Percentiles rank a stretch among this genome's conserved stretches.
Evolutionary conservation across 495 filamentous ascomycete species (phyloP).

Genomic region (Barbatosphaeria neglecta): DNA sequence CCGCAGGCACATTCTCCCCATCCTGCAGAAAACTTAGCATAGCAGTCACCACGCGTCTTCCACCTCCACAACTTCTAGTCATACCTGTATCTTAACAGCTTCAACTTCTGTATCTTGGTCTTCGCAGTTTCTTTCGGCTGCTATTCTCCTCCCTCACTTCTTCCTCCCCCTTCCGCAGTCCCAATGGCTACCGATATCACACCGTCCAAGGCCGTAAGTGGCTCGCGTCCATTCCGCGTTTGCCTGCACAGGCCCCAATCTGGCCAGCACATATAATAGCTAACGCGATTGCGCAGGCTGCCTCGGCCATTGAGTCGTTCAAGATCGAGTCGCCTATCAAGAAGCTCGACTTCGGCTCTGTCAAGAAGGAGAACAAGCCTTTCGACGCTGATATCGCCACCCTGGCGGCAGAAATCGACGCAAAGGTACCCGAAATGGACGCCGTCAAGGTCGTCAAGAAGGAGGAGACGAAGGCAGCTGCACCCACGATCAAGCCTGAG

Average conservation of each 20-base stretch:
- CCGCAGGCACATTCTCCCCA: background rate
- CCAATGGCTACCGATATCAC: slow-evolving; percentile 64
- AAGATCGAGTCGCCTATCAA: slow-evolving; percentile 91
- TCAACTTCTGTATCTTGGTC: background rate
- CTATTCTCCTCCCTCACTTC: slow-evolving; percentile 1
- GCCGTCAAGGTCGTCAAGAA: slow-evolving; percentile 33
- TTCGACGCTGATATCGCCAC: slow-evolving; percentile 43
- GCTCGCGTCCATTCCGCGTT: slow-evolving; percentile 7
- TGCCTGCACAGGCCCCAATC: slow-evolving; percentile 2
- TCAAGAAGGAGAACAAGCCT: slow-evolving; percentile 75
- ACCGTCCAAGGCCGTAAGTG: slow-evolving; percentile 74
- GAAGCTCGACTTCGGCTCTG: slow-evolving; percentile 66
- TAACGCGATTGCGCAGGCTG: slow-evolving; percentile 49
- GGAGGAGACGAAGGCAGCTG: slow-evolving; percentile 34
- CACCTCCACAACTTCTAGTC: background rate
- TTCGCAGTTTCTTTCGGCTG: background rate
- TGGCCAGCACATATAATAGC: slow-evolving; percentile 21
- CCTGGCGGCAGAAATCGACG: slow-evolving; percentile 43
- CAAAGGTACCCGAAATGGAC: slow-evolving; percentile 37
- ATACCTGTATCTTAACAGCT: slow-evolving; percentile 1
- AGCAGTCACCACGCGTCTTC: background rate
- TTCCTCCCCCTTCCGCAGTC: slow-evolving; percentile 3
- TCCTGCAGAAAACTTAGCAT: background rate
- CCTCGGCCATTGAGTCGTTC: slow-evolving; percentile 71
- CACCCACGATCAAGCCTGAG: slow-evolving; percentile 52